Percentiles rank a stretch among this genome's conserved stretches.
Evolutionary conservation across 257 asterid genomes (phyloP).

Genomic region (Capsicum chinense): DNA sequence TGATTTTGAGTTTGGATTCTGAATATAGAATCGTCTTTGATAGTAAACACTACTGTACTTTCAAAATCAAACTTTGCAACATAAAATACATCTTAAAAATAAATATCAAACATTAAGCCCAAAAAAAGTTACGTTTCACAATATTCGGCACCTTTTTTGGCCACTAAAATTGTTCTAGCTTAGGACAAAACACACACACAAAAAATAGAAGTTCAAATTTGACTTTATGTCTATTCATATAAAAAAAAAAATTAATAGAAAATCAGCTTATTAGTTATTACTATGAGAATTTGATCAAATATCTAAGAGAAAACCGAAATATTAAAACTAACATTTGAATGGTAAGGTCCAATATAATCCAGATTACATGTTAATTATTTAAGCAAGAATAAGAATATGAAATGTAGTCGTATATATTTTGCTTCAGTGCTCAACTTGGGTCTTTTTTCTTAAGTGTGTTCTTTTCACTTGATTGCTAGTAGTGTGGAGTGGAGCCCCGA

Average conservation of each 20-base stretch:
- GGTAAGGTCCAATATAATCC: neutral
- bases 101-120: too few species aligned
- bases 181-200: neutral
- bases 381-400: slow-evolving; percentile 20
- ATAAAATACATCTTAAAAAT: too few species aligned
- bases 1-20: too few species aligned
- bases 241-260: neutral
- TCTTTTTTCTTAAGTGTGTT: neutral
- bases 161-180: slow-evolving; percentile 7
- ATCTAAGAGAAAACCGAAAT: neutral
- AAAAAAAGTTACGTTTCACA: neutral
- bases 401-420: neutral
- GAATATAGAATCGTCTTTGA: too few species aligned
- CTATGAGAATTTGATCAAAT: neutral
- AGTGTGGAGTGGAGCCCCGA: neutral
- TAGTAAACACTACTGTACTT: too few species aligned
- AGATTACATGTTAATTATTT: neutral
- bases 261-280: too few species aligned
- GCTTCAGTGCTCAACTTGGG: slow-evolving; percentile 7
- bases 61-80: too few species aligned
- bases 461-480: neutral
- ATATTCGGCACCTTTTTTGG: neutral
- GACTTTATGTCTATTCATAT: neutral
- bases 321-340: neutral
- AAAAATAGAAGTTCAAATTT: neutral